phyloP scores from a whole-genome alignment of 2,329 filamentous ascomycete species.

The Microdochium bolleyi region DNA sequence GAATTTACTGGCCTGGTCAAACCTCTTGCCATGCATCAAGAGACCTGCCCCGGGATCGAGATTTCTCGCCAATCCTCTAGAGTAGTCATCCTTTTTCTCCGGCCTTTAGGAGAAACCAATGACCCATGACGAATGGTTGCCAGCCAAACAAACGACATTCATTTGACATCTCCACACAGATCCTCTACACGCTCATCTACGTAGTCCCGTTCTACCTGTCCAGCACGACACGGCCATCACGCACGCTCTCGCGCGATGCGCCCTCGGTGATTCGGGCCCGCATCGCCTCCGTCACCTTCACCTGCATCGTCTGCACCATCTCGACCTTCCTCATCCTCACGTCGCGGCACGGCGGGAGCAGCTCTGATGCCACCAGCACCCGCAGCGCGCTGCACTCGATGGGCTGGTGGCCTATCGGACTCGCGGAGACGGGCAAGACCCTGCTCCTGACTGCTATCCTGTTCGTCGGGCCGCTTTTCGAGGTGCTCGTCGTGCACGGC shows the following conservation, averaged over 20 bases:
- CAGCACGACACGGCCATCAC: constrained; percentile 68
- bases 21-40: too few species aligned
- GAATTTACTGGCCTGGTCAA: not conserved
- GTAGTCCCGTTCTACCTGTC: constrained; percentile 88
- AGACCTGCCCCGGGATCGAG: too few species aligned
- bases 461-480: constrained; percentile 80
- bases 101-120: too few species aligned
- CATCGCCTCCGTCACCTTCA: constrained; percentile 70
- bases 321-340: constrained; percentile 61
- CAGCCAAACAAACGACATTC: not conserved
- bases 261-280: constrained; percentile 84
- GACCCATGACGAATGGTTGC: too few species aligned
- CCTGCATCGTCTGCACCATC: constrained; percentile 60
- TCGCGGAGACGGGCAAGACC: constrained; percentile 53
- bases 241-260: constrained; percentile 73
- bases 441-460: constrained; percentile 69
- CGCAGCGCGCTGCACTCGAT: constrained; percentile 58
- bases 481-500: constrained; percentile 65
- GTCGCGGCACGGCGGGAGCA: constrained; percentile 24
- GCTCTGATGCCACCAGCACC: constrained; percentile 24
- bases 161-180: constrained; percentile 29
- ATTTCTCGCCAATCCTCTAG: too few species aligned
- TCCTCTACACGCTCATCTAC: constrained; percentile 81
- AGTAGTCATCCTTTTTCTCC: too few species aligned
- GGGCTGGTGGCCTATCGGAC: constrained; percentile 72